phyloP scores from a whole-genome alignment of 2,329 filamentous ascomycete species.

The Aureobasidium melanogenum region DNA sequence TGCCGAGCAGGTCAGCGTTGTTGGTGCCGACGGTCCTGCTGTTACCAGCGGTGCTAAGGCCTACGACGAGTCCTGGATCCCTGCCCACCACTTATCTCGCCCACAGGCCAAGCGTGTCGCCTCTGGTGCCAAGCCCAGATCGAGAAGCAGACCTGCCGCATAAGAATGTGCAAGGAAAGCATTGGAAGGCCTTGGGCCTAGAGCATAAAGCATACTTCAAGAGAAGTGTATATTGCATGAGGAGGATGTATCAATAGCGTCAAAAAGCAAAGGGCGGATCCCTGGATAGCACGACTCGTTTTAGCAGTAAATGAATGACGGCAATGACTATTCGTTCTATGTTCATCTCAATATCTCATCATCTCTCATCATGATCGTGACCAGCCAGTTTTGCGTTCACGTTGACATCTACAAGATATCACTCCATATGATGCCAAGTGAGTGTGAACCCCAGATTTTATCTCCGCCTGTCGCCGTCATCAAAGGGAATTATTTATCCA shows the following conservation, averaged over 20 bases:
- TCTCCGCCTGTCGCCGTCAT: slow-evolving; percentile 1
- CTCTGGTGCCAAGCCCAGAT: slow-evolving; percentile 35
- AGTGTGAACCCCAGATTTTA: background rate
- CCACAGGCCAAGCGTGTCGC: slow-evolving; percentile 60
- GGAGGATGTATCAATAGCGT: background rate
- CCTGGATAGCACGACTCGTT: background rate
- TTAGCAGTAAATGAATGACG: background rate
- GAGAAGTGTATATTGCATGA: slow-evolving; percentile 1
- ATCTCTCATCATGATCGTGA: too few relatives aligned
- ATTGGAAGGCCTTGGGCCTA: background rate
- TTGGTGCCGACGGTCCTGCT: slow-evolving; percentile 62
- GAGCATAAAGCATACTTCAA: background rate
- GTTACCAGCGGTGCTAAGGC: slow-evolving; percentile 61
- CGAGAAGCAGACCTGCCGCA: slow-evolving; percentile 9
- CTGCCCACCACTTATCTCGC: slow-evolving; percentile 77
- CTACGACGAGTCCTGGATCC: slow-evolving; percentile 93
- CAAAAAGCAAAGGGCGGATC: background rate
- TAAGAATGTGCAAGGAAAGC: background rate
- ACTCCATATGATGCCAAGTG: background rate
- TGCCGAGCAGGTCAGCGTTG: slow-evolving; percentile 49
- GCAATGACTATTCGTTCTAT: background rate
- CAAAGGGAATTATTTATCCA: slow-evolving; percentile 2
- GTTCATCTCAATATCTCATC: background rate
- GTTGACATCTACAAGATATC: background rate
- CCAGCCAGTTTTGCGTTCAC: background rate